These are phyloP conservation scores for Cytospora mali DNA, from an alignment of 2,329 filamentous ascomycete species.

Conservation along the genomic window DNA sequence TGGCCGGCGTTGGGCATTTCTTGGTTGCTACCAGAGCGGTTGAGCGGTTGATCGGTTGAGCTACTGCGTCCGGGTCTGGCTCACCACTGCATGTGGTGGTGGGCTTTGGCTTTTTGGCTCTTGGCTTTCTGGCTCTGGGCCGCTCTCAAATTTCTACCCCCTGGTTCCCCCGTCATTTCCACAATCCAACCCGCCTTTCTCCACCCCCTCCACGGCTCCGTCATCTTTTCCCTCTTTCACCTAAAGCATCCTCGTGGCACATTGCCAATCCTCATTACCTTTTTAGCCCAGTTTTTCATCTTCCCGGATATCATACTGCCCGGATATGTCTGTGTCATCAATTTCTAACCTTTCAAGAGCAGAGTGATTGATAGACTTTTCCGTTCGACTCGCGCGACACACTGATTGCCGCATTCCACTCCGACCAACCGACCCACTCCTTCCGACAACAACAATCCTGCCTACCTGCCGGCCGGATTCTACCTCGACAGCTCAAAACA, in stretches of 20 bases:
- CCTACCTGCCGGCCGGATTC: constrained; percentile 14
- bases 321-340: constrained; percentile 9
- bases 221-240: constrained; percentile 22
- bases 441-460: constrained; percentile 18
- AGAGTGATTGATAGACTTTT: constrained; percentile 25
- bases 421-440: constrained; percentile 14
- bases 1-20: constrained; percentile 21
- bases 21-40: constrained; percentile 19
- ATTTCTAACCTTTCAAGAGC: constrained; percentile 17
- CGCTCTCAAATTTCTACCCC: constrained; percentile 20
- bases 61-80: constrained; percentile 23
- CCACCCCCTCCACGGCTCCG: constrained; percentile 23
- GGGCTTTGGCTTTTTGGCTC: not conserved
- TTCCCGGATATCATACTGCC: constrained; percentile 2
- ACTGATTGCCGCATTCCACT: constrained; percentile 22
- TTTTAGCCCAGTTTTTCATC: constrained; percentile 11
- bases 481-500: constrained; percentile 14
- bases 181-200: constrained; percentile 20
- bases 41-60: constrained; percentile 23
- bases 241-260: constrained; percentile 19
- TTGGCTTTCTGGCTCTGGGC: constrained; percentile 11
- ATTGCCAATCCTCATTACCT: constrained; percentile 24
- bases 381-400: constrained; percentile 16
- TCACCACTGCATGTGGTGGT: constrained; percentile 4
- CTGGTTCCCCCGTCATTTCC: constrained; percentile 25